Percentiles rank a stretch among this genome's conserved stretches.
phyloP scores from a whole-genome alignment of 495 filamentous ascomycete species.

The Penicillium angulare region DNA sequence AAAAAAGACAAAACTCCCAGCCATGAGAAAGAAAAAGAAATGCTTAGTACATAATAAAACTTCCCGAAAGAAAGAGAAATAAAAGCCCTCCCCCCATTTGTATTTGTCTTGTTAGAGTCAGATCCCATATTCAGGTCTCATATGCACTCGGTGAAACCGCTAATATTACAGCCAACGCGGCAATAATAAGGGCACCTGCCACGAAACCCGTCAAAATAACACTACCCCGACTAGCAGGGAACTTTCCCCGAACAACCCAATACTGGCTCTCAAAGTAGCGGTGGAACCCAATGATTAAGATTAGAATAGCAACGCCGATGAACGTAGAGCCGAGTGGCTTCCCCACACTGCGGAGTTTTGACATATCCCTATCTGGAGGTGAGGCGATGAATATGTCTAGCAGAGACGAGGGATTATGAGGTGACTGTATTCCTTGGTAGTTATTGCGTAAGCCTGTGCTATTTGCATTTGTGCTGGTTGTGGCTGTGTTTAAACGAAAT shows the following conservation, averaged over 20 bases:
- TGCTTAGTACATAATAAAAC: too few species aligned
- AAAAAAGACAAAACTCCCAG: too few species aligned
- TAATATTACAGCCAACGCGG: conserved; percentile 68
- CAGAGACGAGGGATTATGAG: conserved; percentile 11
- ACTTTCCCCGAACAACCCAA: conserved; percentile 92
- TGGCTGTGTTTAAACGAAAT: conserved; percentile 81
- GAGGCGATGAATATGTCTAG: conserved; percentile 8
- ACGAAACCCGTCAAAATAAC: conserved; percentile 74
- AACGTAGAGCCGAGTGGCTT: conserved; percentile 95
- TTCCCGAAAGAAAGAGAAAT: neutral
- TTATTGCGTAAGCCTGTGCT: conserved; percentile 2
- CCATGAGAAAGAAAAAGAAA: too few species aligned
- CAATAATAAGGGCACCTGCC: conserved; percentile 66
- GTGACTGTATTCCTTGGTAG: conserved; percentile 21
- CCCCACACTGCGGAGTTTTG: conserved; percentile 71
- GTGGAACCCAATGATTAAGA: conserved; percentile 79
- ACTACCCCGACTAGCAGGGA: conserved; percentile 86
- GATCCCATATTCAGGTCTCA: conserved; percentile 32
- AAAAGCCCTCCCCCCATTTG: neutral
- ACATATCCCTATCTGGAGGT: conserved; percentile 6
- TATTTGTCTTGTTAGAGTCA: too few species aligned
- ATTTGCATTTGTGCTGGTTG: conserved; percentile 3
- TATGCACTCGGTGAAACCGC: conserved; percentile 57
- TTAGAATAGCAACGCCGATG: conserved; percentile 78
- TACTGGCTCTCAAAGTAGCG: conserved; percentile 67